Percentiles rank a stretch among this genome's conserved stretches.
phyloP scores from a whole-genome alignment of 257 asterid species.

The Ophiorrhiza pumila region DNA sequence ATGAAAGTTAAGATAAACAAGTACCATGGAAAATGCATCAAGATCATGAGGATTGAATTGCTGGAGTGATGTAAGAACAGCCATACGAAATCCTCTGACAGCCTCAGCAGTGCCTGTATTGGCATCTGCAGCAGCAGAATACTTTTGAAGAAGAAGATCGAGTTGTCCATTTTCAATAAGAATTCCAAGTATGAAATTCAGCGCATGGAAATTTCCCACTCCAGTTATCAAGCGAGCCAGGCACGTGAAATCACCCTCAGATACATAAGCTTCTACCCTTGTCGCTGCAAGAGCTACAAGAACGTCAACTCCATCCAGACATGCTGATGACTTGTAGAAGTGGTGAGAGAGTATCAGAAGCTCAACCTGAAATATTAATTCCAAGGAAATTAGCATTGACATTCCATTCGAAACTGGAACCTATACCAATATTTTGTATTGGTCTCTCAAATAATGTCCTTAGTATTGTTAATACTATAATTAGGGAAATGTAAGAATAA shows the following conservation, averaged over 20 bases:
- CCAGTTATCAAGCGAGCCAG: constrained; percentile 97
- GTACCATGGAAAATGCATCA: constrained; percentile 87
- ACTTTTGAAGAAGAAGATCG: constrained; percentile 94
- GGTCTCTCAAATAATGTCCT: not conserved
- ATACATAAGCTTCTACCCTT: constrained; percentile 90
- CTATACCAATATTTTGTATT: not conserved
- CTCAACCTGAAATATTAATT: constrained; percentile 69
- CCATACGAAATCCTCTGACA: constrained; percentile 93
- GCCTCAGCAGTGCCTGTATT: constrained; percentile 78
- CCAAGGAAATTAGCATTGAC: constrained; percentile 7
- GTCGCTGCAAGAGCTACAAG: constrained; percentile 98
- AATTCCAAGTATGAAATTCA: constrained; percentile 88
- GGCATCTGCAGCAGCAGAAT: constrained; percentile 83
- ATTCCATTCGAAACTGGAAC: not conserved
- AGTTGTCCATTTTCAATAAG: constrained; percentile 92
- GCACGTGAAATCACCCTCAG: constrained; percentile 94
- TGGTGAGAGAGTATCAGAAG: constrained; percentile 97
- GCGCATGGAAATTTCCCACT: constrained; percentile 93
- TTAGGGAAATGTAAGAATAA: too few relatives aligned
- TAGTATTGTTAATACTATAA: too few relatives aligned
- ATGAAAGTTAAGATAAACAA: not conserved
- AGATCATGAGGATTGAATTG: constrained; percentile 86
- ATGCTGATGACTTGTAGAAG: constrained; percentile 91
- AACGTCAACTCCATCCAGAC: constrained; percentile 99
- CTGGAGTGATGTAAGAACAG: constrained; percentile 91